Conservation (phyloP, 2,329 filamentous ascomycete species). For the Ophiosphaerella korrae region DNA sequence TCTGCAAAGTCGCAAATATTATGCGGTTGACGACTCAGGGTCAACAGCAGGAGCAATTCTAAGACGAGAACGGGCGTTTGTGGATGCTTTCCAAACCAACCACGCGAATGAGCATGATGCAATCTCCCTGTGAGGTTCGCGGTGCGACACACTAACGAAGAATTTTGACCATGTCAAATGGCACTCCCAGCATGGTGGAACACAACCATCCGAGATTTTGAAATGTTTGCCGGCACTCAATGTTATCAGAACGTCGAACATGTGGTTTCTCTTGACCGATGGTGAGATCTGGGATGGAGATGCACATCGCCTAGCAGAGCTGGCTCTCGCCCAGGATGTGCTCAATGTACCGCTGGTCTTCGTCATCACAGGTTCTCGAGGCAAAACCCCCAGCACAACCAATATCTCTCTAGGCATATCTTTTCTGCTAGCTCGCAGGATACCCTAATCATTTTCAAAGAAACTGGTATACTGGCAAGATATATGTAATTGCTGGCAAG, state of each 20-base stretch:
- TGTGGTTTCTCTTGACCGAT: conserved; percentile 42
- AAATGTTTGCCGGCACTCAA: conserved; percentile 15
- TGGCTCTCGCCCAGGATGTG: conserved; percentile 22
- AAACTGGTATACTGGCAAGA: conserved; percentile 19
- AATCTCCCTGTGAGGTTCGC: conserved; percentile 27
- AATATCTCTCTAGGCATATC: conserved; percentile 43
- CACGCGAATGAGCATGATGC: conserved; percentile 13
- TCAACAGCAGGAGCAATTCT: conserved; percentile 29
- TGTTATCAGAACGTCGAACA: conserved; percentile 28
- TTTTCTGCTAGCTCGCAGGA: conserved; percentile 40
- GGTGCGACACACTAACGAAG: conserved; percentile 21
- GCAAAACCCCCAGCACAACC: conserved; percentile 20
- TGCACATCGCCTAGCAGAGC: conserved; percentile 26
- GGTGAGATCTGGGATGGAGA: conserved; percentile 29
- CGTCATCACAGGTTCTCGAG: conserved; percentile 25
- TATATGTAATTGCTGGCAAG: conserved; percentile 40
- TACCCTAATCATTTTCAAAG: conserved; percentile 41
- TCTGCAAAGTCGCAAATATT: conserved; percentile 30
- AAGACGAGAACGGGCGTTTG: conserved; percentile 21
- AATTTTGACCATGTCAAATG: conserved; percentile 14
- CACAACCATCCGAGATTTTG: conserved; percentile 28
- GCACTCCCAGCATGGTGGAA: conserved; percentile 21
- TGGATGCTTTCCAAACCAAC: conserved; percentile 14
- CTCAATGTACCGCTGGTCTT: conserved; percentile 31
- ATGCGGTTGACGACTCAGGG: conserved; percentile 42